Conservation (phyloP, 225 moss, liverwort and hornwort species). For the Sphagnum contortum region DNA sequence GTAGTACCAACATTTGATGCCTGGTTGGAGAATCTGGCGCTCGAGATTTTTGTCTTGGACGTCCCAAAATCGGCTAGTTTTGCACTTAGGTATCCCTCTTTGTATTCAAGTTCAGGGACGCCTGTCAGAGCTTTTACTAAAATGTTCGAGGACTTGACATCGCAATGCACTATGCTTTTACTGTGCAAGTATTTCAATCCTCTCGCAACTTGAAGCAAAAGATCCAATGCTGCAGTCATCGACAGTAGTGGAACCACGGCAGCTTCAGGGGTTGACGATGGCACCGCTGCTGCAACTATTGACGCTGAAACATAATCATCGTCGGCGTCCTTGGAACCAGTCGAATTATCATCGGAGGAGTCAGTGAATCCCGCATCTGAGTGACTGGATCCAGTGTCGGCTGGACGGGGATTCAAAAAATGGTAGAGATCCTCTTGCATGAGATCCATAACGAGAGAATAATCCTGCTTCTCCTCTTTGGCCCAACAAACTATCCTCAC, state of each 20-base stretch:
- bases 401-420: not conserved
- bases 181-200: slow-evolving; percentile 11
- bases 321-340: too few species aligned
- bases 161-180: slow-evolving; percentile 10
- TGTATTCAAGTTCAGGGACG: not conserved
- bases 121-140: not conserved
- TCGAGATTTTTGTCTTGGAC: slow-evolving; percentile 5
- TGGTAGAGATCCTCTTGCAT: slow-evolving; percentile 10
- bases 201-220: slow-evolving; percentile 17
- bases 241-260: too few species aligned
- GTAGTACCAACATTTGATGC: slow-evolving; percentile 2
- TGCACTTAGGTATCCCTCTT: not conserved
- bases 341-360: too few species aligned
- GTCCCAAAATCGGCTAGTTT: slow-evolving; percentile 16
- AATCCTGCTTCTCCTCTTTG: not conserved
- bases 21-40: not conserved
- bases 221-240: slow-evolving; percentile 5
- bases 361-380: too few species aligned
- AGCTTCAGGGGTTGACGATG: not conserved
- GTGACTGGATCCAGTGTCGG: not conserved
- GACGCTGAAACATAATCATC: too few species aligned
- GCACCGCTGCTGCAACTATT: not conserved
- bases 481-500: slow-evolving; percentile 15
- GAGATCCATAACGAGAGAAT: slow-evolving; percentile 12
- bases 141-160: slow-evolving; percentile 14